A percentile compares a stretch with the other conserved stretches of the same genome.
phyloP scores from a whole-genome alignment of 139 green algal genomes.

The Tetraselmis chui region DNA sequence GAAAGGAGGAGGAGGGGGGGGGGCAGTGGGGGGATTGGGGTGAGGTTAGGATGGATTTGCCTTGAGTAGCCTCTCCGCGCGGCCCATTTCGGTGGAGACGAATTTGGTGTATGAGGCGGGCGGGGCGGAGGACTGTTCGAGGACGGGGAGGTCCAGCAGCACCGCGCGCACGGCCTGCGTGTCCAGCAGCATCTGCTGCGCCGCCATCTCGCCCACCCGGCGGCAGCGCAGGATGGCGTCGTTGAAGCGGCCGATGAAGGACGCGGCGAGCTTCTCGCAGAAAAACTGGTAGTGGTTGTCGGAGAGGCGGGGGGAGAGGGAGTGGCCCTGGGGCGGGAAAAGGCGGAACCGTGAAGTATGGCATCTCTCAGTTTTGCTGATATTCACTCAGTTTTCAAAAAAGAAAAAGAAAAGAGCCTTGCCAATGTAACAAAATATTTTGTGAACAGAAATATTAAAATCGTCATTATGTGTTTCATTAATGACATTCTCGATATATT shows the following conservation, averaged over 20 bases:
- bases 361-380: no score
- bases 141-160: slow-evolving; percentile 18
- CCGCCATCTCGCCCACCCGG: slow-evolving; percentile 38
- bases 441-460: no score
- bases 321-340: slow-evolving; percentile 45
- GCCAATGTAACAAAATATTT: no score
- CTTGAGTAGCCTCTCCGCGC: slow-evolving; percentile 72
- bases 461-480: no score
- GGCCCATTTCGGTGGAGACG: slow-evolving; percentile 46
- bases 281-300: slow-evolving; percentile 83
- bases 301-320: slow-evolving; percentile 56
- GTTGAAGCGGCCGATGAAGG: slow-evolving; percentile 75
- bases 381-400: no score
- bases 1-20: not conserved
- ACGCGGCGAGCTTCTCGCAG: slow-evolving; percentile 86
- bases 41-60: slow-evolving; percentile 6
- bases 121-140: not conserved
- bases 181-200: slow-evolving; percentile 72
- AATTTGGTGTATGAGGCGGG: not conserved
- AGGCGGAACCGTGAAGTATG: slow-evolving; percentile 22
- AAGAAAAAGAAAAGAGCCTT: no score
- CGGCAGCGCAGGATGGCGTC: slow-evolving; percentile 53
- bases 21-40: not conserved
- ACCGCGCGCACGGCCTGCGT: slow-evolving; percentile 33
- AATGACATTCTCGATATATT: no score